Percentiles rank a stretch among this genome's conserved stretches.
phyloP scores from a whole-genome alignment of 805 yeast genomes.

The Debaryomyces castellii region DNA sequence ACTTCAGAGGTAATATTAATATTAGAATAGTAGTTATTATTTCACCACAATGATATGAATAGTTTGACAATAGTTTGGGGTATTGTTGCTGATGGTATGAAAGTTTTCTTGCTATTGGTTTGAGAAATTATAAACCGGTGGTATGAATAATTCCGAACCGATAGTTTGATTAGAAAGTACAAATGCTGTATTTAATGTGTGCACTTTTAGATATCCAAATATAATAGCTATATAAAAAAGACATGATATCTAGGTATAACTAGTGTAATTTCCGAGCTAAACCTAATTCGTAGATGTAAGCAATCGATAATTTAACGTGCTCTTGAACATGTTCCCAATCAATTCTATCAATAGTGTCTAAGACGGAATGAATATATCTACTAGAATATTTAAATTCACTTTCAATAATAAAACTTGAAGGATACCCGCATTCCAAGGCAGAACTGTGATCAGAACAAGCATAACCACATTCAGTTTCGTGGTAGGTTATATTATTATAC shows the following conservation, averaged over 20 bases:
- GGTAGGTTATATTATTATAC: conserved; percentile 68
- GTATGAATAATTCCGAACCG: too few relatives aligned
- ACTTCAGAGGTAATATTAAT: too few relatives aligned
- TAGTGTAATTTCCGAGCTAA: conserved; percentile 19
- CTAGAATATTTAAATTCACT: conserved; percentile 62
- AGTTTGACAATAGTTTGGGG: too few relatives aligned
- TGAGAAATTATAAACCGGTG: too few relatives aligned
- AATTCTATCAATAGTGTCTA: conserved; percentile 80
- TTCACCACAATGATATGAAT: too few relatives aligned
- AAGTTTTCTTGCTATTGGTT: too few relatives aligned
- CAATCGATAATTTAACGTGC: conserved; percentile 76
- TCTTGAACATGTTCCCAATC: conserved; percentile 77
- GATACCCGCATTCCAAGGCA: conserved; percentile 80
- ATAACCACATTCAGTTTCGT: conserved; percentile 81
- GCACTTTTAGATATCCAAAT: neutral
- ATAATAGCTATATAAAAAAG: neutral
- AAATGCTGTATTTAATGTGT: too few relatives aligned
- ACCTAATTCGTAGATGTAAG: conserved; percentile 70
- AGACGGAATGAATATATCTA: conserved; percentile 70
- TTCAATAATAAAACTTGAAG: conserved; percentile 81
- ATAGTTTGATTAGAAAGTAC: too few relatives aligned
- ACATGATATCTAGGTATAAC: neutral
- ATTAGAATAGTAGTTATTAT: too few relatives aligned
- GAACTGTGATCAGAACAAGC: conserved; percentile 94
- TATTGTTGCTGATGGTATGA: too few relatives aligned